phyloP scores from a whole-genome alignment of 1,284 basidiomycete genomes.

The Leccinum angustisporum region DNA sequence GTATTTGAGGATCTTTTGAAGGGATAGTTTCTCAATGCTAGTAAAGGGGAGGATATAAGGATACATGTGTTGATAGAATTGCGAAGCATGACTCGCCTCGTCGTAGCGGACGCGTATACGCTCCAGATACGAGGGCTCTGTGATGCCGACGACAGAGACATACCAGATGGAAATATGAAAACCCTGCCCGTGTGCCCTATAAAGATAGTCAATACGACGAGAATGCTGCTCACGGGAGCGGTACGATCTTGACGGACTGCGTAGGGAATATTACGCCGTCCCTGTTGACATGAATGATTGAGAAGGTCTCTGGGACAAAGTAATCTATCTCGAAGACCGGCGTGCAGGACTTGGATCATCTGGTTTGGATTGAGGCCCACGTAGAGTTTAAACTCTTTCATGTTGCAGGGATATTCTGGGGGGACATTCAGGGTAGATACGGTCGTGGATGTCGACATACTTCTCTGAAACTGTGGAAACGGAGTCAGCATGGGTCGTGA shows the following conservation, averaged over 20 bases:
- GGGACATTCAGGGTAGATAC: neutral
- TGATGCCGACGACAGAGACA: conserved; percentile 59
- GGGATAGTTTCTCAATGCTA: conserved; percentile 56
- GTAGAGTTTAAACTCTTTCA: conserved; percentile 76
- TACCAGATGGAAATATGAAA: conserved; percentile 81
- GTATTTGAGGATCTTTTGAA: conserved; percentile 76
- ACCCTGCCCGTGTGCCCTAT: conserved; percentile 62
- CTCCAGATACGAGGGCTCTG: conserved; percentile 53
- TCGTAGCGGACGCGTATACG: conserved; percentile 53
- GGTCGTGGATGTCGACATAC: conserved; percentile 36
- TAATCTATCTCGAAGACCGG: conserved; percentile 61
- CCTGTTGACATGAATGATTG: conserved; percentile 52
- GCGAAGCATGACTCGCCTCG: conserved; percentile 45
- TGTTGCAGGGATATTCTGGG: conserved; percentile 76
- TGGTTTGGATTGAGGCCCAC: conserved; percentile 60
- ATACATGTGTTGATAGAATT: neutral
- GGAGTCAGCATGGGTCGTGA: conserved; percentile 6
- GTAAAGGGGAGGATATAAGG: neutral
- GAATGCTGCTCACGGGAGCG: conserved; percentile 56
- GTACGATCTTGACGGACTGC: conserved; percentile 69
- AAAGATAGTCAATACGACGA: conserved; percentile 1
- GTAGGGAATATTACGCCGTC: conserved; percentile 60
- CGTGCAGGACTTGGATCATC: conserved; percentile 63
- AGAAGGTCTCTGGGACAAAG: conserved; percentile 57
- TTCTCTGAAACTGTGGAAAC: conserved; percentile 47